Percentiles rank a stretch among this genome's conserved stretches.
Conservation (phyloP, 1,139 yeast genomes). For the Hyphopichia burtonii region DNA sequence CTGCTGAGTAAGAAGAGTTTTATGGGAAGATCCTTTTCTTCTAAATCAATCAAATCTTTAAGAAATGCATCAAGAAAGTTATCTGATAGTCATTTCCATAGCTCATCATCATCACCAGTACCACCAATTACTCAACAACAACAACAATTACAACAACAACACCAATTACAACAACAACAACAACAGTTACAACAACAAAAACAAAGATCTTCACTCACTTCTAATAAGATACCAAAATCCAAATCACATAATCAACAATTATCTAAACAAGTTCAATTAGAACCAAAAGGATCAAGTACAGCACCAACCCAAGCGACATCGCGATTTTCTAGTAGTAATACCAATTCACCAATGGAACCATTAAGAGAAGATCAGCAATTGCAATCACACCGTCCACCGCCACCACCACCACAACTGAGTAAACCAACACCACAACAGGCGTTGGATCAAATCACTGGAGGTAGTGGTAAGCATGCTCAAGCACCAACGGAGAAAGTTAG, state of each 20-base stretch:
- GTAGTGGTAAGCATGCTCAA: neutral
- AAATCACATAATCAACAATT: constrained; percentile 45
- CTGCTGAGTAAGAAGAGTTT: constrained; percentile 13
- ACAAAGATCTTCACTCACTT: constrained; percentile 1
- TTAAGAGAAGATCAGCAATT: constrained; percentile 3
- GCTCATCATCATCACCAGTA: constrained; percentile 16
- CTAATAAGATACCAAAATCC: constrained; percentile 38
- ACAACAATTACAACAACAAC: neutral
- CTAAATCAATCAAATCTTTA: constrained; percentile 38
- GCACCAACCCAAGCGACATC: constrained; percentile 40
- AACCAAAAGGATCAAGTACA: constrained; percentile 32
- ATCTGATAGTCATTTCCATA: constrained; percentile 18
- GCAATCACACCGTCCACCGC: constrained; percentile 17
- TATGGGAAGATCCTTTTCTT: constrained; percentile 39
- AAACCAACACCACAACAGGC: constrained; percentile 12
- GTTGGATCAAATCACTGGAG: neutral
- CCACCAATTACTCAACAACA: constrained; percentile 8
- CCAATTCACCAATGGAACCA: constrained; percentile 3
- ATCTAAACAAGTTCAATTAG: constrained; percentile 21
- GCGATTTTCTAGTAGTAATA: constrained; percentile 16
- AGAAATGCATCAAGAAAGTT: constrained; percentile 21
- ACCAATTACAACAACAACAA: neutral
- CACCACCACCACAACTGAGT: constrained; percentile 8
- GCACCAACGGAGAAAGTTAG: neutral
- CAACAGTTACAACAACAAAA: neutral